A percentile compares a stretch with the other conserved stretches of the same genome.
Evolutionary conservation across 495 filamentous ascomycete genomes (phyloP).

Genomic region (Xylaria curta): DNA sequence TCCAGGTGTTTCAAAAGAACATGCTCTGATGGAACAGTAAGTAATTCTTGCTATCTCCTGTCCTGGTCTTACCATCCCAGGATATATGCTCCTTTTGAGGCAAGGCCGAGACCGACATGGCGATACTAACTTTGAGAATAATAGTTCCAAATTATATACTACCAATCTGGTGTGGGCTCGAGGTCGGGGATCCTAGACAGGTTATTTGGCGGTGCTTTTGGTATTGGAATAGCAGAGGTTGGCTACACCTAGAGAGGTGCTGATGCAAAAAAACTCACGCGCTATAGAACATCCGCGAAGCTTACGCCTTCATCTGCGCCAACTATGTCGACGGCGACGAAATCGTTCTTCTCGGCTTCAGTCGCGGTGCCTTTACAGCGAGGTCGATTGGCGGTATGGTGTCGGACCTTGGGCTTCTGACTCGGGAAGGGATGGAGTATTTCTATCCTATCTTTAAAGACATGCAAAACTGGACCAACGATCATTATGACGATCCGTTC

Average conservation of each 20-base stretch:
- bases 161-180: slow-evolving; percentile 59
- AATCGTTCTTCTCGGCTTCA: slow-evolving; percentile 75
- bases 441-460: slow-evolving; percentile 71
- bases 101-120: not conserved
- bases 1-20: slow-evolving; percentile 47
- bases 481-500: slow-evolving; percentile 59
- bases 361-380: slow-evolving; percentile 75
- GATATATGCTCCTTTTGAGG: not conserved
- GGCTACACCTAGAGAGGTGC: slow-evolving; percentile 17
- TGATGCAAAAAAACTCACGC: slow-evolving; percentile 26
- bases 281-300: slow-evolving; percentile 65
- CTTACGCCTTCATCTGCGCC: slow-evolving; percentile 69
- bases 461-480: slow-evolving; percentile 61
- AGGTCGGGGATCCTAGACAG: slow-evolving; percentile 51
- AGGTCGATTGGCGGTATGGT: slow-evolving; percentile 70
- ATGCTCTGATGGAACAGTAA: slow-evolving; percentile 43
- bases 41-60: not conserved
- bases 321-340: slow-evolving; percentile 74
- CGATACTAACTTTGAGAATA: not conserved
- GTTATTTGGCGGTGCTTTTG: slow-evolving; percentile 58
- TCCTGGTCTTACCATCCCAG: not conserved
- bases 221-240: slow-evolving; percentile 54
- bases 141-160: slow-evolving; percentile 53
- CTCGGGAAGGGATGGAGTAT: slow-evolving; percentile 65
- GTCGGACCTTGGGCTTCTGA: slow-evolving; percentile 66